Evolutionary conservation across 2,329 filamentous ascomycete genomes (phyloP).

Genomic region (Achaetomium macrosporum): DNA sequence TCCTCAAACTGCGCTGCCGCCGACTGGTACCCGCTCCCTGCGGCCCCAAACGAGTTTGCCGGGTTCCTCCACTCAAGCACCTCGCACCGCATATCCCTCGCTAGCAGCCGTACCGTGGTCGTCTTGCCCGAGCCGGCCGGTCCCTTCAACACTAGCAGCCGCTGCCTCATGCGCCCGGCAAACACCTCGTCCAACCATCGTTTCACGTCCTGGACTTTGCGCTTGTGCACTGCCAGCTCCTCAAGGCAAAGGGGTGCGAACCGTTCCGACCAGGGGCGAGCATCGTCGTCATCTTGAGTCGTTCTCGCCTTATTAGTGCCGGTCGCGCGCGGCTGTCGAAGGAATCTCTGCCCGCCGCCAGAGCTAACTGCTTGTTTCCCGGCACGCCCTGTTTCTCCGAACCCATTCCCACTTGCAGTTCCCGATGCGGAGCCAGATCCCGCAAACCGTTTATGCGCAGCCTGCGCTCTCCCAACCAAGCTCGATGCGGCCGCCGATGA

Average conservation of each 20-base stretch:
- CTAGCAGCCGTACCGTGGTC: conserved; percentile 72
- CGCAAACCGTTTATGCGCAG: conserved; percentile 49
- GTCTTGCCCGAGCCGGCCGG: conserved; percentile 91
- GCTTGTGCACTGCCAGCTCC: conserved; percentile 91
- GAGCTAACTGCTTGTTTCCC: background rate
- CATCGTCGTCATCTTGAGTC: conserved; percentile 43
- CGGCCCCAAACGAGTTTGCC: conserved; percentile 49
- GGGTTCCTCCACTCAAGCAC: conserved; percentile 91
- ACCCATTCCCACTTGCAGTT: background rate
- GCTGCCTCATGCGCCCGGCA: conserved; percentile 57
- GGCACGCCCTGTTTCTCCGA: background rate
- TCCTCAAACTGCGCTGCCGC: conserved; percentile 82
- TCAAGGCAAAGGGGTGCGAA: conserved; percentile 70
- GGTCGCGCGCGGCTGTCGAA: conserved; percentile 9
- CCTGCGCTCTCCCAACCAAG: conserved; percentile 49
- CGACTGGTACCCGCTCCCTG: conserved; percentile 61
- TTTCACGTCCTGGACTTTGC: conserved; percentile 81
- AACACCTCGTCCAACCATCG: conserved; percentile 75
- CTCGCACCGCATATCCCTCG: conserved; percentile 68
- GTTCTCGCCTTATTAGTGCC: conserved; percentile 1
- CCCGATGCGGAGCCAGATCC: conserved; percentile 23
- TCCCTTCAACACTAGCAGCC: conserved; percentile 79
- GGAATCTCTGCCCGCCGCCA: conserved; percentile 22
- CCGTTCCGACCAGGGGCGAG: conserved; percentile 79
- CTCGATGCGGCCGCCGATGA: conserved; percentile 42